Evolutionary conservation across 2,329 filamentous ascomycete species (phyloP).

Genomic region (Pseudopithomyces chartarum): DNA sequence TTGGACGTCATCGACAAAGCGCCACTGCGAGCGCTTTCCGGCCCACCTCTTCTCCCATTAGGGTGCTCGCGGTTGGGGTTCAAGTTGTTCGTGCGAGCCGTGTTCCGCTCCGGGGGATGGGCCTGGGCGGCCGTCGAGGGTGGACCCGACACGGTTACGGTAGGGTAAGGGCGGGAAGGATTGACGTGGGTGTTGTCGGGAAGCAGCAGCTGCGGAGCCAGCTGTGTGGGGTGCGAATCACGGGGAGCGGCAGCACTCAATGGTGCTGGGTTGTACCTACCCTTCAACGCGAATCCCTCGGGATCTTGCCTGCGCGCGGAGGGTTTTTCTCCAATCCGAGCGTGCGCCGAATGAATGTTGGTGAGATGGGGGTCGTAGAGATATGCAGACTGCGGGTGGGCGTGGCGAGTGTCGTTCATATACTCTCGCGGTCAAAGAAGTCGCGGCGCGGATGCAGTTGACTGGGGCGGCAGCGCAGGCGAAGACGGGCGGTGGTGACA

Average conservation of each 20-base stretch:
- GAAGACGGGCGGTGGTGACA: not conserved
- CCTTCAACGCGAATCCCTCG: slow-evolving; percentile 9
- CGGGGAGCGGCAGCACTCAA: slow-evolving; percentile 10
- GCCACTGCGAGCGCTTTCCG: slow-evolving; percentile 40
- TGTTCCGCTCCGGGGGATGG: slow-evolving; percentile 33
- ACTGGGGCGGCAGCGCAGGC: not conserved
- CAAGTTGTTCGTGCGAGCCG: slow-evolving; percentile 32
- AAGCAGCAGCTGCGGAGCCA: slow-evolving; percentile 35
- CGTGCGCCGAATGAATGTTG: slow-evolving; percentile 19
- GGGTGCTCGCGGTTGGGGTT: slow-evolving; percentile 34
- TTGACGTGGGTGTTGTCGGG: slow-evolving; percentile 32
- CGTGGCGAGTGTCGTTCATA: slow-evolving; percentile 32
- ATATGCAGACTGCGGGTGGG: slow-evolving; percentile 25
- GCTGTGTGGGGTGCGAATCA: slow-evolving; percentile 24
- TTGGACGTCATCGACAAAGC: slow-evolving; percentile 46
- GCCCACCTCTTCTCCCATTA: slow-evolving; percentile 44
- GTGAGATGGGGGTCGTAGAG: slow-evolving; percentile 28
- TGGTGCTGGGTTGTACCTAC: slow-evolving; percentile 11
- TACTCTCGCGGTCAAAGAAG: slow-evolving; percentile 17
- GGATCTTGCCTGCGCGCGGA: slow-evolving; percentile 12
- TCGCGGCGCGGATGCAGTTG: slow-evolving; percentile 3
- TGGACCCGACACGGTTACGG: slow-evolving; percentile 48
- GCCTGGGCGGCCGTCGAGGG: slow-evolving; percentile 13
- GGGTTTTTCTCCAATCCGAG: slow-evolving; percentile 16
- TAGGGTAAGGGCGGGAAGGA: slow-evolving; percentile 24